Evolutionary conservation across 805 yeast species (phyloP).

Genomic region (Zygoascus ofunaensis): DNA sequence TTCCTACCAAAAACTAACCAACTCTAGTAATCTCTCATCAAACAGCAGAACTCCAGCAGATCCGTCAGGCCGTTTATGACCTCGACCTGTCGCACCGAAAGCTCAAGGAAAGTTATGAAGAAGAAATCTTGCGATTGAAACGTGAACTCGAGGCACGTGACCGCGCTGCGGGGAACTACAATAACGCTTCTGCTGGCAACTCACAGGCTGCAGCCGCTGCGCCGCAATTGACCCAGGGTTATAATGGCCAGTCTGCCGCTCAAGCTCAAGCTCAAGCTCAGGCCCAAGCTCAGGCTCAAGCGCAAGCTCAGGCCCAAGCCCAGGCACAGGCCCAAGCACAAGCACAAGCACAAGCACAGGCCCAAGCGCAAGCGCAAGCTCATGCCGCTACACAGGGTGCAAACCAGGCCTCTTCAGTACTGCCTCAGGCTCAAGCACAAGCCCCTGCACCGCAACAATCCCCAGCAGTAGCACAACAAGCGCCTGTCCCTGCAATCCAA

Average conservation of each 20-base stretch:
- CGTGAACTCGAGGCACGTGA: conserved; percentile 73
- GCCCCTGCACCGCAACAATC: not conserved
- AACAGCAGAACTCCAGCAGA: conserved; percentile 85
- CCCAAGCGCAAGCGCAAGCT: conserved; percentile 31
- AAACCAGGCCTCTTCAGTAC: not conserved
- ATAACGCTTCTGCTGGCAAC: conserved; percentile 5
- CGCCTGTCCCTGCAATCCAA: not conserved
- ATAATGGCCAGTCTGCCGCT: conserved; percentile 8
- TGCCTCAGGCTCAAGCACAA: not conserved
- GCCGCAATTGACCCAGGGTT: conserved; percentile 2
- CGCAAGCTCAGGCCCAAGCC: conserved; percentile 11
- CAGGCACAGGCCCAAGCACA: conserved; percentile 15
- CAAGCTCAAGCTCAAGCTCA: conserved; percentile 18
- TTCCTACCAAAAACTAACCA: too few relatives aligned
- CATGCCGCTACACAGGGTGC: conserved; percentile 13
- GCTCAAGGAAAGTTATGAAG: conserved; percentile 93
- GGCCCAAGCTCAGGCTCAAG: conserved; percentile 15
- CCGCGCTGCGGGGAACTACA: conserved; percentile 24
- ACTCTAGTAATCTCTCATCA: conserved; percentile 55
- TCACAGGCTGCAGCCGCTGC: conserved; percentile 1
- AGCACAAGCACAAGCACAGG: conserved; percentile 10
- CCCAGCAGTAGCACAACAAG: not conserved
- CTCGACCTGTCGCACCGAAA: conserved; percentile 89
- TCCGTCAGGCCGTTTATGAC: conserved; percentile 88
- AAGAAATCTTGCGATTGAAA: conserved; percentile 78